Evolutionary conservation across 176 grass and related monocot species (phyloP), one percentile per base, ranked within the genome.

Genomic region (Olyra latifolia): DNA sequence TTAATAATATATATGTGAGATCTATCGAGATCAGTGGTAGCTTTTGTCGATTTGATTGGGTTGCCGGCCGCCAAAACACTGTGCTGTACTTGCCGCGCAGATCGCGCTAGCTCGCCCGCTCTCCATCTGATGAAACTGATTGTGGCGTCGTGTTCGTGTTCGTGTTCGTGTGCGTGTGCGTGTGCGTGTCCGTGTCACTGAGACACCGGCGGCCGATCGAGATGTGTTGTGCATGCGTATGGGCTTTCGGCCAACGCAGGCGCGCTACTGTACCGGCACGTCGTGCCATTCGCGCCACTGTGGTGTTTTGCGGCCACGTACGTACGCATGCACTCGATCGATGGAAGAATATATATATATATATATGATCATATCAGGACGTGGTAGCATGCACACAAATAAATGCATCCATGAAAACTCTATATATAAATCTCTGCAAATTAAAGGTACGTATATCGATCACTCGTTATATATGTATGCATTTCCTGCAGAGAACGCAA

Each of bases 31-130:
- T 59, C 25, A 9, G 25, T 55, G 45, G 15, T 71, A 24, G 52
- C 17, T 28, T 61, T 52, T 49, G 10, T 40, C 20, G 29, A 82
- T 82, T 50, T 73, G 69, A 82, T 53, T 20, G 69, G 20, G 69
- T 71, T 29, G 28, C 47, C 35, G 19, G 77, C 47, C 44, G 22
- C 30, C 69, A 24, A 74, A 63, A 63, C 55, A 42, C 62, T 55
- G 69, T 72, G 13, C 43, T 41, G 49, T 22, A 79, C 77, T 48
- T 24, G 45, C 60, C 60, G 44, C 20, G 45, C 47, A 11, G 60
- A 65, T 52, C n/a, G 19, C n/a, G n/a, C n/a, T n/a, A n/a, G n/a
- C n/a, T n/a, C n/a, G n/a, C n/a, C n/a, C 44, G 44, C 23, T 46
- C n/a, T 17, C n/a, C 8, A n/a, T 60, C 24, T 77, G 54, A 61